Conservation (phyloP, 1,284 basidiomycete genomes). For the Phellinidium pouzarii region DNA sequence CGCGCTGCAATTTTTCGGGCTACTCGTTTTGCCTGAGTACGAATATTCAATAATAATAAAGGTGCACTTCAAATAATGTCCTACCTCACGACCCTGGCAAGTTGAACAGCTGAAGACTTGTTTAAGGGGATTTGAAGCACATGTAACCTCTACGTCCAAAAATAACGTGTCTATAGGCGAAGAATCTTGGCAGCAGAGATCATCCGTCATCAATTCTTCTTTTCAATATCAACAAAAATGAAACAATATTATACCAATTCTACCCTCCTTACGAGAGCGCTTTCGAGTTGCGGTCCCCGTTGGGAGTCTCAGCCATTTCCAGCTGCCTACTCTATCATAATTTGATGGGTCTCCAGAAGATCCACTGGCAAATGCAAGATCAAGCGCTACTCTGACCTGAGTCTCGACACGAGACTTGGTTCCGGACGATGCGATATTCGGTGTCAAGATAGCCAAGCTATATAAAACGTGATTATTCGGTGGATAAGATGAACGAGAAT, state of each 20-base stretch:
- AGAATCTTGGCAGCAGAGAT: constrained; percentile 44
- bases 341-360: constrained; percentile 50
- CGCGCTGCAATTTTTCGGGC: constrained; percentile 80
- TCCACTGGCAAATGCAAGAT: constrained; percentile 62
- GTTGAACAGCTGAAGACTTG: constrained; percentile 77
- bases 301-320: constrained; percentile 78
- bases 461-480: constrained; percentile 14
- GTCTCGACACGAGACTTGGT: constrained; percentile 95
- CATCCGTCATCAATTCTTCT: constrained; percentile 20
- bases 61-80: constrained; percentile 21
- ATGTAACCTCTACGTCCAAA: constrained; percentile 61
- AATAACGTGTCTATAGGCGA: constrained; percentile 64
- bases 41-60: constrained; percentile 15
- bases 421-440: constrained; percentile 76
- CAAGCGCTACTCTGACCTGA: constrained; percentile 77
- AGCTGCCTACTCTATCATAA: constrained; percentile 72
- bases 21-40: constrained; percentile 70
- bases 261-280: constrained; percentile 79
- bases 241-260: constrained; percentile 52
- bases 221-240: constrained; percentile 20
- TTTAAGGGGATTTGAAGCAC: constrained; percentile 71
- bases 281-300: constrained; percentile 77
- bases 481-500: constrained; percentile 1
- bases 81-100: constrained; percentile 78
- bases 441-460: constrained; percentile 73